Conservation (phyloP, 768 basidiomycete genomes). For the Mycena belliarum region DNA sequence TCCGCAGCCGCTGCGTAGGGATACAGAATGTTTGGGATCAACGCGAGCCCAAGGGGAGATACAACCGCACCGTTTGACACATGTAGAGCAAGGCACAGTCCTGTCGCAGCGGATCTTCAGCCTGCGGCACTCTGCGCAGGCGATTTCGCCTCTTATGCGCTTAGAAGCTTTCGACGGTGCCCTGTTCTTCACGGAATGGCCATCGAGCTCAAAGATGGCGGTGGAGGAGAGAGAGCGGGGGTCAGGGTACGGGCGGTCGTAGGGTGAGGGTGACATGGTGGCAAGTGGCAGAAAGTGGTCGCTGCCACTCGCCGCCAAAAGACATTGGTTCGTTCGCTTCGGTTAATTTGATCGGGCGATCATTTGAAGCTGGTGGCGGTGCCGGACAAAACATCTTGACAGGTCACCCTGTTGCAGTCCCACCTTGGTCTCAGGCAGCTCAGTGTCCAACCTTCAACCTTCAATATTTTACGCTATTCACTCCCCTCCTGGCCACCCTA, state of each 20-base stretch:
- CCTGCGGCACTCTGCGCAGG: conserved; percentile 41
- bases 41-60: neutral
- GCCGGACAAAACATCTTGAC: too few relatives aligned
- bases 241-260: conserved; percentile 12
- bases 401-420: too few relatives aligned
- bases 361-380: too few relatives aligned
- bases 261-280: conserved; percentile 13
- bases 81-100: conserved; percentile 46
- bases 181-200: conserved; percentile 2
- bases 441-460: too few relatives aligned
- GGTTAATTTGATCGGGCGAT: too few relatives aligned
- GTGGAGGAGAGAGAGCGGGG: neutral
- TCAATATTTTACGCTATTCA: too few relatives aligned
- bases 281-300: neutral
- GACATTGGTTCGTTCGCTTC: too few relatives aligned
- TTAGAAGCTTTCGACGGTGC: conserved; percentile 38
- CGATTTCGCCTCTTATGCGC: conserved; percentile 35
- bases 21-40: neutral
- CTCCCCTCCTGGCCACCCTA: too few relatives aligned
- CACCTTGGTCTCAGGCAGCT: too few relatives aligned
- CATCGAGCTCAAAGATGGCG: conserved; percentile 8
- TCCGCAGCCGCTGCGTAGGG: conserved; percentile 36
- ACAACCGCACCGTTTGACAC: conserved; percentile 40
- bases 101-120: conserved; percentile 36
- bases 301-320: too few relatives aligned